Percentiles rank a stretch among this genome's conserved stretches.
Evolutionary conservation across 208 protist species (phyloP).

Genomic region (Leishmania gerbilli): DNA sequence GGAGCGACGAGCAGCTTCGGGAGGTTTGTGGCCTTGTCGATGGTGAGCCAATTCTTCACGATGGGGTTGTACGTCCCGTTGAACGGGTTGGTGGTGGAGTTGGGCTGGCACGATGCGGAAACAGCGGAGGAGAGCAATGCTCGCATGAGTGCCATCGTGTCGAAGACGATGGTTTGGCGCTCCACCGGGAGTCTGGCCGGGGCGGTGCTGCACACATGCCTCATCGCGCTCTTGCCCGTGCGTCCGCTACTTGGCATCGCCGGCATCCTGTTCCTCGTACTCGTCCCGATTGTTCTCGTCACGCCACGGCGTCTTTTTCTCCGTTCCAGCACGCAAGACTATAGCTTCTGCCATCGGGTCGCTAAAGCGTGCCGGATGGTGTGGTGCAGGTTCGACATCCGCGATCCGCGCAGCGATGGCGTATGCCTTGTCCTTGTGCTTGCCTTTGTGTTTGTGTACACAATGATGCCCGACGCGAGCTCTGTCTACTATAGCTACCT

Average conservation of each 20-base stretch:
- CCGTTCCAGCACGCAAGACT: slow-evolving; percentile 5
- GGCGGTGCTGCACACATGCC: slow-evolving; percentile 31
- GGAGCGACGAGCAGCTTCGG: slow-evolving; percentile 10
- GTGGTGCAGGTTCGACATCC: slow-evolving; percentile 19
- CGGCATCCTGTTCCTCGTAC: slow-evolving; percentile 22
- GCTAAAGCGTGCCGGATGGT: slow-evolving; percentile 10
- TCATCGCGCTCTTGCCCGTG: slow-evolving; percentile 18
- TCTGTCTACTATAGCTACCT: slow-evolving; percentile 53
- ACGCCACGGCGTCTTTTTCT: slow-evolving; percentile 34
- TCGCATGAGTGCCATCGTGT: slow-evolving; percentile 45
- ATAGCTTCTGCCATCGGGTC: slow-evolving; percentile 28
- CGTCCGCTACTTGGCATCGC: slow-evolving; percentile 27
- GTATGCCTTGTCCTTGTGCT: slow-evolving; percentile 48
- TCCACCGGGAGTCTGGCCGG: slow-evolving; percentile 37
- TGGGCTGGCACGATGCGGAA: slow-evolving; percentile 43
- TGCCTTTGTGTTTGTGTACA: slow-evolving; percentile 54
- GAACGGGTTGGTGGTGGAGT: slow-evolving; percentile 54
- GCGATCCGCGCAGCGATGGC: slow-evolving; percentile 32
- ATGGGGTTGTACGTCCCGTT: slow-evolving; percentile 56
- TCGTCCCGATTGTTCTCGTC: slow-evolving; percentile 33
- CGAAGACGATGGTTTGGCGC: slow-evolving; percentile 53
- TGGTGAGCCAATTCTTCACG: slow-evolving; percentile 33
- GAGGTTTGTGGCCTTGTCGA: slow-evolving; percentile 32
- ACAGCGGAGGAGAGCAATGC: slow-evolving; percentile 44
- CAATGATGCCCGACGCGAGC: slow-evolving; percentile 42